Percentiles rank a stretch among this genome's conserved stretches.
phyloP scores from a whole-genome alignment of 2,329 filamentous ascomycete species.

The Hypoxylon sp. region DNA sequence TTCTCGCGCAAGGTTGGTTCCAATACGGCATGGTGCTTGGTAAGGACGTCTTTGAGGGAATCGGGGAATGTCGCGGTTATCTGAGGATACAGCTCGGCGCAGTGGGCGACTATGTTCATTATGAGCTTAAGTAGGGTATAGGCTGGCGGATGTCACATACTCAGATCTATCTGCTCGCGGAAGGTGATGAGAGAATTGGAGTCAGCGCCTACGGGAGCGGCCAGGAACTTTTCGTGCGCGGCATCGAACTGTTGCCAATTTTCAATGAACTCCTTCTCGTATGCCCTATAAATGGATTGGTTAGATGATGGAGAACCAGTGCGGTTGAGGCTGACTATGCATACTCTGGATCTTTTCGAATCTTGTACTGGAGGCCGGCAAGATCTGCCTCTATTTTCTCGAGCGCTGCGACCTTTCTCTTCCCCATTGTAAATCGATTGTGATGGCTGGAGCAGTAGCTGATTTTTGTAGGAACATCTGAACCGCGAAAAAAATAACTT shows the following conservation, averaged over 20 bases:
- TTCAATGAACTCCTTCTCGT: conserved; percentile 88
- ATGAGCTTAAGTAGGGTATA: conserved; percentile 17
- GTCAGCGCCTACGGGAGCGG: conserved; percentile 83
- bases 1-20: conserved; percentile 92
- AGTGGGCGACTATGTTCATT: conserved; percentile 75
- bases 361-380: conserved; percentile 92
- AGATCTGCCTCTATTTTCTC: conserved; percentile 96
- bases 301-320: conserved; percentile 7
- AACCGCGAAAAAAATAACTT: conserved; percentile 13
- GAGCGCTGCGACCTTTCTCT: conserved; percentile 90
- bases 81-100: conserved; percentile 91
- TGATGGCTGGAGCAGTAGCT: background rate
- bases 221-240: conserved; percentile 90
- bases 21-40: conserved; percentile 84
- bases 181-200: conserved; percentile 86
- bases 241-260: conserved; percentile 94
- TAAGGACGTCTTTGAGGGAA: conserved; percentile 85
- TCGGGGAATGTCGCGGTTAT: conserved; percentile 82
- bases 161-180: conserved; percentile 91
- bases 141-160: conserved; percentile 20
- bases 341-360: conserved; percentile 85
- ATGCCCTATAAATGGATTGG: conserved; percentile 70
- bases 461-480: conserved; percentile 1
- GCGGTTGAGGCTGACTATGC: conserved; percentile 49
- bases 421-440: conserved; percentile 71